Base-by-base conservation (phyloP, 2,329 filamentous ascomycete genomes). In the Cercospora janseana region DNA sequence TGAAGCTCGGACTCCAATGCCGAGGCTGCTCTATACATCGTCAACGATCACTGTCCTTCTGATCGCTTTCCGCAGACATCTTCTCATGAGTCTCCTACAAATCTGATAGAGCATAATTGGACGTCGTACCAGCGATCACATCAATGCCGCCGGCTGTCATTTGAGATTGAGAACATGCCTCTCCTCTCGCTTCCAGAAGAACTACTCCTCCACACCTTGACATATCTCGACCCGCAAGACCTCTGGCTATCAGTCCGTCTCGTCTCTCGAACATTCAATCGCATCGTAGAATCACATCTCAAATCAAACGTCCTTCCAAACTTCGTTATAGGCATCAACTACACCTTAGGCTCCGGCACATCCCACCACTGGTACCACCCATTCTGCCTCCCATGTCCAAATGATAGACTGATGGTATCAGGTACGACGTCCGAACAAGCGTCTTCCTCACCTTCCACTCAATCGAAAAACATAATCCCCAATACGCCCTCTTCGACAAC, bases 201-300 rank as follows among this genome's bases (percentile, higher is more conserved):
- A 47, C 37, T 64, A 18, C 57, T 52, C 52, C 57, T 64, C 3
- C 52, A 60, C 10, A 61, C 62, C 46, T 51, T 60, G 45, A 35
- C 24, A 18, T 45, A 57, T 27, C 12, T 57, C 28, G 34, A 50
- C 3, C 46, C 55, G 1, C n/a, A 34, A 31, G 58, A 62, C 37
- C 48, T 63, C 27, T 62, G 59, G 57, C 43, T 49, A 20, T 54
- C 53, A 3, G 18, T 55, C 2, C 52, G 48, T n/a, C 28, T 38
- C 6, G 45, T 55, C 31, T 57, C 48, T 29, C 49, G 26, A 9
- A 44, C 45, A 37, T 57, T 58, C 20, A 42, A 38, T 8, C 18
- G 38, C 12, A 55, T 51, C 32, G 47, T 54, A 12, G 56, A 61
- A 28, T 56, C 60, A 34, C 24, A 51, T 8, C 13, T 57, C 1